Base-by-base conservation (phyloP, 257 asterid genomes). In the Solanum tarijense region DNA sequence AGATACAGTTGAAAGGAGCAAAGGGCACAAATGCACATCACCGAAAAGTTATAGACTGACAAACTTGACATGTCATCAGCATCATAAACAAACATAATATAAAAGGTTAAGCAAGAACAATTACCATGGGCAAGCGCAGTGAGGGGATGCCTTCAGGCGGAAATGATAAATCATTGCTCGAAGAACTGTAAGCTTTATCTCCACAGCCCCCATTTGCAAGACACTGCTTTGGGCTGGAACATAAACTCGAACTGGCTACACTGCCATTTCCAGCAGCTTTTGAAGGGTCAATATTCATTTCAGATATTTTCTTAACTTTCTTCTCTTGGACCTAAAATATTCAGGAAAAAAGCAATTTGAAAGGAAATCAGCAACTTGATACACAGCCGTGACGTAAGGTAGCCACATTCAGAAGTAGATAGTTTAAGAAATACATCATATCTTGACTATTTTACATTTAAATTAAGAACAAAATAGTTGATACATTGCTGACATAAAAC, bases 111-210 rank as follows among this genome's bases (percentile, higher is more conserved):
- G 88, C 87, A 91, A 92, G 93, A 92, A 94, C 92, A 95, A 90
- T 88, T 92, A 95, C 98, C 98, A 94, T 93, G 73, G 98, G 98
- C 86, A 95, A 94, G 83, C 93, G 94, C 58, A 94, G 91, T 13
- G 93, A 89, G 78, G 93, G 89, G 86, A 92, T 89, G 85, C 94
- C 95, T 27, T 93, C 96, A 25, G 92, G 92, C 4, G 91, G 94
- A 88, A 91, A 91, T 86, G 92, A 87, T 32, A 90, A 8, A 81
- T 91, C 94, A 90, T 89, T 93, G 91, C 93, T 89, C 89, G 87
- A 88, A 87, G 90, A 87, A 52, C 87, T 91, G 91, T 85, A 88
- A 89, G 93, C 89, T 92, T 87, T 90, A 89, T 89, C 93, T 62
- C 89, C 88, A 87, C 86, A 87, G 89, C 91, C 90, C 9, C 97